phyloP scores from a whole-genome alignment of 768 basidiomycete genomes.

The Galerina marginata region DNA sequence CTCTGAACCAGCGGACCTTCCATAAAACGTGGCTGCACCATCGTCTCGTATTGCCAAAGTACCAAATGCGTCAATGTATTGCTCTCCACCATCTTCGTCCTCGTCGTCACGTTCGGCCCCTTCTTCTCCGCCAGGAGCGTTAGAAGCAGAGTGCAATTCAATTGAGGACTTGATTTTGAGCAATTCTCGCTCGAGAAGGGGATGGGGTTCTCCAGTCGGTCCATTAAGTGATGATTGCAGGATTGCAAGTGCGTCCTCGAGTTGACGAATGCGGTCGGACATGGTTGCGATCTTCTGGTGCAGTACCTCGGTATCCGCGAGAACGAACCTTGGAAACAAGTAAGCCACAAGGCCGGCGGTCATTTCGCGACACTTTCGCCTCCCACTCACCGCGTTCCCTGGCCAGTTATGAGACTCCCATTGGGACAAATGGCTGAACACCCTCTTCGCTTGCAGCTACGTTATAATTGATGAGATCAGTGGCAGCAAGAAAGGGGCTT shows the following conservation, averaged over 20 bases:
- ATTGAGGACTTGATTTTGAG: conserved; percentile 71
- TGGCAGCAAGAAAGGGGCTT: background rate
- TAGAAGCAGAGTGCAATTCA: conserved; percentile 63
- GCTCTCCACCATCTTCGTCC: conserved; percentile 42
- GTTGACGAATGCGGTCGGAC: conserved; percentile 72
- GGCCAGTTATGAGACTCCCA: conserved; percentile 76
- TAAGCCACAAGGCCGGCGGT: background rate
- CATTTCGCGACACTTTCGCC: background rate
- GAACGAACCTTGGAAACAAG: conserved; percentile 59
- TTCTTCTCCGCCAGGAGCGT: conserved; percentile 29
- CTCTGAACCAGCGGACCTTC: conserved; percentile 75
- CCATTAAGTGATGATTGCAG: conserved; percentile 53
- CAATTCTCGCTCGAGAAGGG: conserved; percentile 63
- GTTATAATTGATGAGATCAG: background rate
- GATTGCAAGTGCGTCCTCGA: conserved; percentile 70
- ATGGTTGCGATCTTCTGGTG: conserved; percentile 71
- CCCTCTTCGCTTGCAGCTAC: conserved; percentile 70
- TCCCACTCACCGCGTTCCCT: conserved; percentile 68
- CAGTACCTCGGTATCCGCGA: conserved; percentile 73
- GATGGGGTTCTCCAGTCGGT: conserved; percentile 52
- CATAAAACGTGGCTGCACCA: conserved; percentile 74
- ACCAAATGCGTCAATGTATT: conserved; percentile 72
- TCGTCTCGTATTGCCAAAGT: conserved; percentile 73
- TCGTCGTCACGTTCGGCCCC: conserved; percentile 25
- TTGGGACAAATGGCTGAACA: conserved; percentile 83